These are phyloP conservation scores for Peniophora sp. DNA, from an alignment of 1,284 basidiomycete species.

Conservation along the genomic window DNA sequence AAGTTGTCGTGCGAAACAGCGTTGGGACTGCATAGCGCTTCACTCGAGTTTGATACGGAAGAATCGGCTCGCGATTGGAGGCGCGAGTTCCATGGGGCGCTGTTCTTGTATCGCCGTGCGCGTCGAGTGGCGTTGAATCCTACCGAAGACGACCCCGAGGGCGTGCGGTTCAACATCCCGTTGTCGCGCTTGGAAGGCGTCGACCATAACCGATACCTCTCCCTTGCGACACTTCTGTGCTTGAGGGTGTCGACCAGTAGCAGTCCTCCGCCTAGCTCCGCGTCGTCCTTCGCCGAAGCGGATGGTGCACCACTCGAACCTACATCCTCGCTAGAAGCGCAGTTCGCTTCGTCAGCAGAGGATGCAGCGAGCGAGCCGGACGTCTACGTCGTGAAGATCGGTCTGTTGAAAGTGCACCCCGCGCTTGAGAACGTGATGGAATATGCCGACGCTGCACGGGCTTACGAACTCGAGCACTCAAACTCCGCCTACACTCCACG, in stretches of 20 bases:
- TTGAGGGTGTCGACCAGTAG: slow-evolving; percentile 7
- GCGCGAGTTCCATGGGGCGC: slow-evolving; percentile 40
- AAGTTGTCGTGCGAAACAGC: not conserved
- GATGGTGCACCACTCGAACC: slow-evolving; percentile 3
- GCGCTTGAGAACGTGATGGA: slow-evolving; percentile 19
- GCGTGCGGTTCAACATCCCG: slow-evolving; percentile 50
- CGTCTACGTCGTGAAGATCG: slow-evolving; percentile 2
- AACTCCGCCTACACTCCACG: slow-evolving; percentile 4
- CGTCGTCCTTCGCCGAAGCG: not conserved
- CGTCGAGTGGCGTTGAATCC: slow-evolving; percentile 25
- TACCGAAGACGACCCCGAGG: slow-evolving; percentile 29
- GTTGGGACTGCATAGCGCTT: not conserved
- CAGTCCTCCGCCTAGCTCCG: not conserved
- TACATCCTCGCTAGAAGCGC: not conserved
- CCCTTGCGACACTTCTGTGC: slow-evolving; percentile 12
- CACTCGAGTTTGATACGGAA: slow-evolving; percentile 48
- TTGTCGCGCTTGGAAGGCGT: slow-evolving; percentile 33
- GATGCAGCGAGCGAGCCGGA: not conserved
- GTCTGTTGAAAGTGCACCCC: slow-evolving; percentile 17
- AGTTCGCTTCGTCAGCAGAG: too few relatives aligned
- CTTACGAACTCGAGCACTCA: not conserved
- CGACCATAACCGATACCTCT: slow-evolving; percentile 7
- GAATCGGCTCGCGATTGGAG: slow-evolving; percentile 58
- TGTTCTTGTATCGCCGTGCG: slow-evolving; percentile 38
- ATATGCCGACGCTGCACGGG: slow-evolving; percentile 4